These are phyloP conservation scores for Chalaropsis thielavioides DNA, from an alignment of 2,329 filamentous ascomycete genomes.

Conservation along the genomic window DNA sequence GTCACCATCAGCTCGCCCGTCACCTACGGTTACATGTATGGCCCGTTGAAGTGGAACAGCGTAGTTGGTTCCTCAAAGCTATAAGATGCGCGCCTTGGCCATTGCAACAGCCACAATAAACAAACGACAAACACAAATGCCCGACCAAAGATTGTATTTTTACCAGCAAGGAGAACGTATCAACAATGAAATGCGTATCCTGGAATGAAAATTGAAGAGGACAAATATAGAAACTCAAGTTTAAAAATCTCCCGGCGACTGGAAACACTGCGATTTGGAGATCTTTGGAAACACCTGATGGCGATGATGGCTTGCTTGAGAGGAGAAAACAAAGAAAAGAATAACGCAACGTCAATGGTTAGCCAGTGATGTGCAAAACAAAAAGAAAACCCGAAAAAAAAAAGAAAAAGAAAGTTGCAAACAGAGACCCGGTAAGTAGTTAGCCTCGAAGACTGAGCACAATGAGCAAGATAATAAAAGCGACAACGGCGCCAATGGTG, in stretches of 20 bases:
- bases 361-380: background rate
- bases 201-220: background rate
- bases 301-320: background rate
- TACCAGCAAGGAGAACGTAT: background rate
- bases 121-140: background rate
- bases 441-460: slow-evolving; percentile 28
- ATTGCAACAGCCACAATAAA: background rate
- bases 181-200: background rate
- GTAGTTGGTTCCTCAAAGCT: slow-evolving; percentile 2
- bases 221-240: background rate
- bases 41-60: background rate
- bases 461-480: slow-evolving; percentile 50
- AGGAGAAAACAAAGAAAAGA: background rate
- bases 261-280: background rate
- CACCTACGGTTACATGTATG: slow-evolving; percentile 13
- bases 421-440: background rate
- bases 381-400: background rate
- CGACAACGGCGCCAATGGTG: slow-evolving; percentile 34
- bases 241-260: background rate
- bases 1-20: slow-evolving; percentile 2
- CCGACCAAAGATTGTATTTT: background rate
- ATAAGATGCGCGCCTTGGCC: background rate
- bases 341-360: background rate
- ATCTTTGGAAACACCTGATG: background rate
- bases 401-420: background rate